A percentile compares a stretch with the other conserved stretches of the same genome.
phyloP scores from a whole-genome alignment of 148 eudicot species.

The Linanthus parryae region DNA sequence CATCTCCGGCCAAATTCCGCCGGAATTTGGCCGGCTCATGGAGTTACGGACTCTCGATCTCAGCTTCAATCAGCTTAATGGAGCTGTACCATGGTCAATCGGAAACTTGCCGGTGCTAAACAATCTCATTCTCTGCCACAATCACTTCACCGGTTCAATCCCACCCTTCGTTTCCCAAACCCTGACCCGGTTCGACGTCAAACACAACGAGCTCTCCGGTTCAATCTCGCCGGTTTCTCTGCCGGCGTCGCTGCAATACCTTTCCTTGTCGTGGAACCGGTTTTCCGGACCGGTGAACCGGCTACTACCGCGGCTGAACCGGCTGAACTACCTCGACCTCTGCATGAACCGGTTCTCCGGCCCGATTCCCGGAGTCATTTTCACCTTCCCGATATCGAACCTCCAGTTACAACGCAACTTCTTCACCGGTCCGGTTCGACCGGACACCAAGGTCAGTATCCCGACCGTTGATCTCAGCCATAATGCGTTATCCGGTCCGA shows the following conservation, averaged over 20 bases:
- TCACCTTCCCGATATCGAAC: conserved; percentile 47
- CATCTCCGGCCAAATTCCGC: conserved; percentile 61
- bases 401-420: conserved; percentile 64
- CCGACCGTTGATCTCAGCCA: conserved; percentile 67
- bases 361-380: conserved; percentile 39
- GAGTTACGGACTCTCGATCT: conserved; percentile 59
- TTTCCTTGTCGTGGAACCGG: conserved; percentile 66
- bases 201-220: conserved; percentile 74
- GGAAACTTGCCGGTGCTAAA: conserved; percentile 42
- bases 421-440: conserved; percentile 57
- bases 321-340: conserved; percentile 56
- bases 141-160: conserved; percentile 44
- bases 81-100: conserved; percentile 47
- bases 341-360: conserved; percentile 78
- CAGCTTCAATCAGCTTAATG: conserved; percentile 73
- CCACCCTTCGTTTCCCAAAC: conserved; percentile 38
- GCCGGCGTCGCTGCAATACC: conserved; percentile 51
- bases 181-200: conserved; percentile 63
- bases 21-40: conserved; percentile 37
- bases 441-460: conserved; percentile 41
- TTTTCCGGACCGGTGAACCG: conserved; percentile 55
- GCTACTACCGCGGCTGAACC: conserved; percentile 26
- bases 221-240: conserved; percentile 30
- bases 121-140: conserved; percentile 57
- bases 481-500: conserved; percentile 57